A percentile compares a stretch with the other conserved stretches of the same genome.
Conservation (phyloP, 2,329 filamentous ascomycete species). For the Sclerotinia spermophila region DNA sequence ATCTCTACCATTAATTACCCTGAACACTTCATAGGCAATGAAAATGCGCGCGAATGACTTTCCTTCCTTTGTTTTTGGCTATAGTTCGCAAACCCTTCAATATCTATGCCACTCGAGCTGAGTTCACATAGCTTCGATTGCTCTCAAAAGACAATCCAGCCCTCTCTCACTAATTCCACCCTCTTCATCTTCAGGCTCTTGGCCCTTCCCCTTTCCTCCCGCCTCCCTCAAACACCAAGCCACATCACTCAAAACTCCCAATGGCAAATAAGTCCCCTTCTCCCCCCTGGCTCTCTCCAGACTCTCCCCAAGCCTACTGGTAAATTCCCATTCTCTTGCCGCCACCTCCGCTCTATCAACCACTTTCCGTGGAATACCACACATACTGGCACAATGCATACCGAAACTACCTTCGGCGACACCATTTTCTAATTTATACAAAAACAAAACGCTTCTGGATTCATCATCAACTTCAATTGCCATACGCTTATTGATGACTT, state of each 20-base stretch:
- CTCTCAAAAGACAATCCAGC: slow-evolving; percentile 56
- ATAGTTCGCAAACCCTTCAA: background rate
- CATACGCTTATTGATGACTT: slow-evolving; percentile 85
- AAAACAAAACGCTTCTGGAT: slow-evolving; percentile 83
- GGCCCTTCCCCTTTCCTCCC: slow-evolving; percentile 39
- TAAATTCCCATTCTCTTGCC: slow-evolving; percentile 92
- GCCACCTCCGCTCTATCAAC: slow-evolving; percentile 85
- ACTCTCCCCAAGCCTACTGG: slow-evolving; percentile 79
- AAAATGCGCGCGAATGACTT: background rate
- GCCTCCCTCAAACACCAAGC: slow-evolving; percentile 67
- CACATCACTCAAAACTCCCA: slow-evolving; percentile 86
- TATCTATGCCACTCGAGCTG: background rate
- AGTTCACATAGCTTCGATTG: slow-evolving; percentile 54
- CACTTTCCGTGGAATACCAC: slow-evolving; percentile 78
- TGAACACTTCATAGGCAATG: slow-evolving; percentile 1
- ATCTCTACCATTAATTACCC: background rate
- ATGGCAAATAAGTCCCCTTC: slow-evolving; percentile 73
- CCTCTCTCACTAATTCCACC: slow-evolving; percentile 48
- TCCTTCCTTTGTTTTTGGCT: background rate
- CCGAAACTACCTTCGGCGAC: slow-evolving; percentile 96
- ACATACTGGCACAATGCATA: slow-evolving; percentile 99
- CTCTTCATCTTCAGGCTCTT: slow-evolving; percentile 38
- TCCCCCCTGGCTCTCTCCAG: slow-evolving; percentile 49
- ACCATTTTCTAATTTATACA: slow-evolving; percentile 90
- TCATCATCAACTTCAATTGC: slow-evolving; percentile 88